Evolutionary conservation across 164 flowering plant species (phyloP).

Genomic region (Platanus orientalis): DNA sequence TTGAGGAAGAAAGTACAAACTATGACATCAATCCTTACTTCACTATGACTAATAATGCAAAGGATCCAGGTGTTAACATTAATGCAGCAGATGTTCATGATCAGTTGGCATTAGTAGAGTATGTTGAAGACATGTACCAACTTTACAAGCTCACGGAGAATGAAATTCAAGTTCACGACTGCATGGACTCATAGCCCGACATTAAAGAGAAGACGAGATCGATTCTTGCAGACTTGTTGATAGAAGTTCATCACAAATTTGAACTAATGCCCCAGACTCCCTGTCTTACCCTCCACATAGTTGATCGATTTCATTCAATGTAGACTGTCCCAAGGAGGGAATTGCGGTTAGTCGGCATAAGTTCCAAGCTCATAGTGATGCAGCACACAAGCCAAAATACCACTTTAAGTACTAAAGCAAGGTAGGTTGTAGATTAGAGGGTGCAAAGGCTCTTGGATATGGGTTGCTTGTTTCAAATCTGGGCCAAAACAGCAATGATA

Average conservation of each 20-base stretch:
- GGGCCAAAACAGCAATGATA: too few relatives aligned
- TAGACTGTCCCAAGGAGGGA: constrained; percentile 55
- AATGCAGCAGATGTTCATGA: constrained; percentile 69
- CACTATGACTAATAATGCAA: constrained; percentile 54
- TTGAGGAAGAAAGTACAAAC: constrained; percentile 49
- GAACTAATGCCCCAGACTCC: constrained; percentile 80
- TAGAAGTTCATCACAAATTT: constrained; percentile 79
- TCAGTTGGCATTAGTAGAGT: constrained; percentile 78
- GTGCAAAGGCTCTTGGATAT: too few relatives aligned
- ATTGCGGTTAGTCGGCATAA: constrained; percentile 71
- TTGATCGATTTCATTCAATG: constrained; percentile 67
- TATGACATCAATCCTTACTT: constrained; percentile 65
- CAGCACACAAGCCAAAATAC: too few relatives aligned
- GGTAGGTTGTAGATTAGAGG: too few relatives aligned
- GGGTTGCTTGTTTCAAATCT: too few relatives aligned
- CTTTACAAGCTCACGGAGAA: constrained; percentile 64
- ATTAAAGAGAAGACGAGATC: constrained; percentile 76
- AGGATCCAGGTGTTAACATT: constrained; percentile 53
- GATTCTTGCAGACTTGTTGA: constrained; percentile 87
- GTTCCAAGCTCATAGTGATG: constrained; percentile 81
- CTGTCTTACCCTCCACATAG: constrained; percentile 71
- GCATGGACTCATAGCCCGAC: constrained; percentile 73
- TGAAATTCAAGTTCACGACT: constrained; percentile 46
- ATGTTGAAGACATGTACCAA: constrained; percentile 80
- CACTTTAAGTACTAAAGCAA: too few relatives aligned